Evolutionary conservation across 345 rosid genomes (phyloP).

Genomic region (Acer saccharum): DNA sequence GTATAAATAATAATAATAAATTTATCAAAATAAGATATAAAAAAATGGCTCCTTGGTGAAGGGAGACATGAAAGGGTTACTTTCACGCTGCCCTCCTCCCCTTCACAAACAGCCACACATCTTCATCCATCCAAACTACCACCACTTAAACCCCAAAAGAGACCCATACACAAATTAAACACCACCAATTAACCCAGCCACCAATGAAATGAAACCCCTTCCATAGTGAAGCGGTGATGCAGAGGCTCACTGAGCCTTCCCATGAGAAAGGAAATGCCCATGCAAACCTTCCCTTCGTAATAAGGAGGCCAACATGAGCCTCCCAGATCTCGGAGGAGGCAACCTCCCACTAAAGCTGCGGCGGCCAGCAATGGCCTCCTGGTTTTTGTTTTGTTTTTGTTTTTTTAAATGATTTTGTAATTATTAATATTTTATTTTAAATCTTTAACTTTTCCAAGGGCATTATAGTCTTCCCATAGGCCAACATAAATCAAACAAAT

Average conservation of each 20-base stretch:
- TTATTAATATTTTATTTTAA: no score
- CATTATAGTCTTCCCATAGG: background rate
- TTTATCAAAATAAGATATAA: no score
- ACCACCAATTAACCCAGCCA: background rate
- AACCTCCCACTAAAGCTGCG: no score
- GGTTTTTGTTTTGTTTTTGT: no score
- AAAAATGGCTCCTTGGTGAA: background rate
- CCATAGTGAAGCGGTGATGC: background rate
- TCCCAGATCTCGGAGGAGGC: no score
- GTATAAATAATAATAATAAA: no score
- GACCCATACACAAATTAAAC: background rate
- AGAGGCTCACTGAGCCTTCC: background rate
- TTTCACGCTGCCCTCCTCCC: background rate
- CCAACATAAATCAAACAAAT: background rate
- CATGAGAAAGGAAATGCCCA: background rate
- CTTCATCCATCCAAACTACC: background rate
- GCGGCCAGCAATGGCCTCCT: no score
- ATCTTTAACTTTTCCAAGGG: no score
- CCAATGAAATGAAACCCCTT: background rate
- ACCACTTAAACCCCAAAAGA: background rate
- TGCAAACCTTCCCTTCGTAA: background rate
- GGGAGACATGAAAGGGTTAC: background rate
- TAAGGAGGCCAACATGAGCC: background rate
- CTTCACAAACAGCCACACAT: background rate
- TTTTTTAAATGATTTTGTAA: no score